These are phyloP conservation scores for Pyricularia grisea DNA, from an alignment of 2,329 filamentous ascomycete species.

Conservation along the genomic window DNA sequence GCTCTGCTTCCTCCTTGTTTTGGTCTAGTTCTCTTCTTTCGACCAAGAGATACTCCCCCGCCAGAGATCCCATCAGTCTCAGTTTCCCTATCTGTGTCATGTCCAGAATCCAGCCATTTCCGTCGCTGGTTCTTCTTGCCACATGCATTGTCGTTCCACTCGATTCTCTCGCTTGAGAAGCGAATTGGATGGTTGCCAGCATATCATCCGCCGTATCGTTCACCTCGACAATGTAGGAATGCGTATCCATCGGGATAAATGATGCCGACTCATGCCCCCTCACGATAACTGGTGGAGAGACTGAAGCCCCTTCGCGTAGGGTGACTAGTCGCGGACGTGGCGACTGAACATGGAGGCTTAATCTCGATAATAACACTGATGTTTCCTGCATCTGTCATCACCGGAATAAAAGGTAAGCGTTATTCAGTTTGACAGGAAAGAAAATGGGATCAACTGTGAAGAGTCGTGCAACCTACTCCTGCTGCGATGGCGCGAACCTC, in stretches of 20 bases:
- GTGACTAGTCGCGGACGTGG: background rate
- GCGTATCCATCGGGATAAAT: background rate
- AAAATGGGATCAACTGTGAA: background rate
- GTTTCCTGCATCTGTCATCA: background rate
- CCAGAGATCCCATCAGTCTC: background rate
- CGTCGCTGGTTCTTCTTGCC: background rate
- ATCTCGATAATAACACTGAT: background rate
- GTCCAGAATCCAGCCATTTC: background rate
- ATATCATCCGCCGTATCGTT: background rate
- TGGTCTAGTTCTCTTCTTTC: background rate
- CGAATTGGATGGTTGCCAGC: background rate
- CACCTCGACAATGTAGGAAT: background rate
- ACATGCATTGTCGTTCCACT: background rate
- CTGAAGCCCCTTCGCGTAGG: background rate
- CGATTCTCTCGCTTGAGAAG: background rate
- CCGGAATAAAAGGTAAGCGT: background rate
- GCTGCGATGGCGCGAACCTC: background rate
- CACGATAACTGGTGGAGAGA: background rate
- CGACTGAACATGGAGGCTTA: background rate
- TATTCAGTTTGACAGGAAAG: background rate
- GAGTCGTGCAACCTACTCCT: background rate
- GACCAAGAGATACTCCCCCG: background rate
- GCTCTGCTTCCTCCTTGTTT: background rate
- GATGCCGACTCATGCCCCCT: background rate
- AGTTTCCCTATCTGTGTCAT: background rate